A percentile compares a stretch with the other conserved stretches of the same genome.
Evolutionary conservation across 75 land plant species (phyloP).

Genomic region (Chamaecyparis obtusa): DNA sequence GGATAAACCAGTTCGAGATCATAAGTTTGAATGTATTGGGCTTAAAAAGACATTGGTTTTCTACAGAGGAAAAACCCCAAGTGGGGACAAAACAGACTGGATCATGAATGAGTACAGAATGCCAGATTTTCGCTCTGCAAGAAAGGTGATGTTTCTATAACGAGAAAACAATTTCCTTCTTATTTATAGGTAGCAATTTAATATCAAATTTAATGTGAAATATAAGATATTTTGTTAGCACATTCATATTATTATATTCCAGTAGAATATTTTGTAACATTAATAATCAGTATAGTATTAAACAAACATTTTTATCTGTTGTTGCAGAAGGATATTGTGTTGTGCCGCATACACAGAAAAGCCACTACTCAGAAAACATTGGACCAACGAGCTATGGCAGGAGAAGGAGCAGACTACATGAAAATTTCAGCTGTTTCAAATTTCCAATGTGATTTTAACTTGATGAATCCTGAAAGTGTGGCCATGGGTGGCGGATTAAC

Average conservation of each 20-base stretch:
- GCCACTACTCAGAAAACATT: conserved; percentile 59
- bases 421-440: background rate
- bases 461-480: background rate
- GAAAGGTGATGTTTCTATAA: conserved; percentile 20
- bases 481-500: background rate
- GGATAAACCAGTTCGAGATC: conserved; percentile 30
- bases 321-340: conserved; percentile 50
- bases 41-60: conserved; percentile 59
- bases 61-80: conserved; percentile 53
- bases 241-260: too few species aligned
- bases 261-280: too few species aligned
- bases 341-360: conserved; percentile 64
- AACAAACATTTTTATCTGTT: too few species aligned
- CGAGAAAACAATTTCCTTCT: too few species aligned
- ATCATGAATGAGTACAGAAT: conserved; percentile 71
- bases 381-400: conserved; percentile 28
- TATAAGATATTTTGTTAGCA: too few species aligned
- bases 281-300: too few species aligned
- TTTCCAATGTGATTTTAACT: background rate
- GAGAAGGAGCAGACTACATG: background rate
- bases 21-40: conserved; percentile 36
- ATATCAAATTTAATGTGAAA: too few species aligned
- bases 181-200: background rate
- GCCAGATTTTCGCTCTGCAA: conserved; percentile 26
- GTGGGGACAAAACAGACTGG: conserved; percentile 59